Base-by-base conservation (phyloP, 2,329 filamentous ascomycete genomes). In the Colletotrichum sp. region DNA sequence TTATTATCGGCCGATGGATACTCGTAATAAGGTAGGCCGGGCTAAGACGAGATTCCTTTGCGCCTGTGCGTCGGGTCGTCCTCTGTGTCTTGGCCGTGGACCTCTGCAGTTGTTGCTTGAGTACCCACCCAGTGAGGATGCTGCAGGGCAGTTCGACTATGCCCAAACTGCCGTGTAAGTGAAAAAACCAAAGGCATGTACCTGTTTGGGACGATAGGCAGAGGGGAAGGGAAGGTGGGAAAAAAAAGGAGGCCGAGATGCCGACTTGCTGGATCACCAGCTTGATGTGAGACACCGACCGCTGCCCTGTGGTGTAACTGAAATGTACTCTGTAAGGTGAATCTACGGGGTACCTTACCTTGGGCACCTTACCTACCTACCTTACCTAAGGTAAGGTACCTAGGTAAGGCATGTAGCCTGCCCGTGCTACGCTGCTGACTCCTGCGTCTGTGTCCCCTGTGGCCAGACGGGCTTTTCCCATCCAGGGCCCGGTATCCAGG, bases 41-140 rank as follows among this genome's bases (percentile, higher is more conserved):
- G 63, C 63, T 49, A 49, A 66, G 63, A 39, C 24, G n/a, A 16
- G 21, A 26, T 60, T 24, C 57, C 24, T 64, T 30, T 52, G 39
- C 26, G 73, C 63, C 39, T 75, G 73, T 72, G 73, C 55, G 49
- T 74, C 34, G 32, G 32, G 62, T 64, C 34, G 36, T 60, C 30
- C 67, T 74, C 26, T 24, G 34, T 44, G n/a, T n/a, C 59, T 30
- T 49, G 39, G 52, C 24, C 44, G n/a, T 34, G 28, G 62, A 65
- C 62, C 15, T 52, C n/a, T 21, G 44, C 12, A 52, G n/a, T 52
- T 10, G 44, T 49, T 21, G 44, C 44, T 6, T 21, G 3, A 13
- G 44, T 13, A 13, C 36, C 36, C 8, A 39, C 34, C 15, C 8
- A 13, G 44, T 52, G 10, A 52, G 44, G n/a, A 21, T 52, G 44